phyloP scores from a whole-genome alignment of 2,329 filamentous ascomycete genomes.

The Drechslera avenae region DNA sequence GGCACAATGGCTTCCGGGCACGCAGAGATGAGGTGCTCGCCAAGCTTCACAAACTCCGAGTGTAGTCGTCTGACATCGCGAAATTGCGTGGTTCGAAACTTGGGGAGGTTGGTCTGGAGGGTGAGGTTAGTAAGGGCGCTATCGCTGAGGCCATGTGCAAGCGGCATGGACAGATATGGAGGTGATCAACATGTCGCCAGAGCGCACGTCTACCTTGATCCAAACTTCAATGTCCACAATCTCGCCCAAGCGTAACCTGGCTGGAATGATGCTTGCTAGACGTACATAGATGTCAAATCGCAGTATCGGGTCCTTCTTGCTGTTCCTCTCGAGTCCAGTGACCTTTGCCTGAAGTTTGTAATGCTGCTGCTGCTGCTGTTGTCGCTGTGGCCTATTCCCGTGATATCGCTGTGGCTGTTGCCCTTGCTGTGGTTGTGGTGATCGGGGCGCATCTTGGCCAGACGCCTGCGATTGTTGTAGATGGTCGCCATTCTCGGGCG shows the following conservation, averaged over 20 bases:
- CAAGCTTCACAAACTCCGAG: constrained; percentile 95
- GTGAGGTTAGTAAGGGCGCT: constrained; percentile 11
- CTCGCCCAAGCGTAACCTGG: neutral
- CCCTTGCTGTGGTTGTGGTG: constrained; percentile 40
- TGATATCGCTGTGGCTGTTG: constrained; percentile 55
- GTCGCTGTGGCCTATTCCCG: constrained; percentile 50
- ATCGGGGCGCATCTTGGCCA: constrained; percentile 41
- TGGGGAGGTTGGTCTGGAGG: constrained; percentile 90
- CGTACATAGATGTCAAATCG: constrained; percentile 96
- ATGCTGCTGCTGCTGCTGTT: constrained; percentile 69
- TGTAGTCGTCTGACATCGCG: constrained; percentile 95
- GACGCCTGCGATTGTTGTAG: constrained; percentile 32
- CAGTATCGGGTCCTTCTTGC: constrained; percentile 93
- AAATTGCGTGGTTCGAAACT: constrained; percentile 97
- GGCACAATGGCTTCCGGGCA: constrained; percentile 95
- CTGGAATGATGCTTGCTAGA: constrained; percentile 4
- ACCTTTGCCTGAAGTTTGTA: constrained; percentile 94
- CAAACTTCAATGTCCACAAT: constrained; percentile 5
- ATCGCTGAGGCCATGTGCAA: neutral
- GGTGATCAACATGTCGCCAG: neutral
- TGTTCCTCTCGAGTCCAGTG: constrained; percentile 87
- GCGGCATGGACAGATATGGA: neutral
- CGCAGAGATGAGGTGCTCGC: constrained; percentile 93
- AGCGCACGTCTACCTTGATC: constrained; percentile 8
- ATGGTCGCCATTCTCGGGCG: constrained; percentile 45